Evolutionary conservation across 257 asterid genomes (phyloP).

Genomic region (Nicotiana attenuata): DNA sequence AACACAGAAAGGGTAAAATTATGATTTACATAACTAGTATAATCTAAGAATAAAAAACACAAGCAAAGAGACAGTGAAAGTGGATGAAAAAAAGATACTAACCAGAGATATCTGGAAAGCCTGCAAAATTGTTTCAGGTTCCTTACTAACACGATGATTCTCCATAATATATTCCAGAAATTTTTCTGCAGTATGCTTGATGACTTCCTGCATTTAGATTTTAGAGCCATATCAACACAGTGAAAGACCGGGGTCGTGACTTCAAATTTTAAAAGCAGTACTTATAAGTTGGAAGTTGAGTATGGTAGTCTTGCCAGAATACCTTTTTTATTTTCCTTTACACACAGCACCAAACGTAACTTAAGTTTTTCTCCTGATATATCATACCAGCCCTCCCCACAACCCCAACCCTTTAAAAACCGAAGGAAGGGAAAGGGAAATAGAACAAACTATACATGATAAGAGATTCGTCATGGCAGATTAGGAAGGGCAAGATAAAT

Average conservation of each 20-base stretch:
- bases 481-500: neutral
- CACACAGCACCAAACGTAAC: neutral
- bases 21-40: neutral
- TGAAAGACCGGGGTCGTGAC: neutral
- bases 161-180: conserved; percentile 23
- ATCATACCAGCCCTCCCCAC: neutral
- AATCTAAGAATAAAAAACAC: neutral
- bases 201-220: conserved; percentile 18
- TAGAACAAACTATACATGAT: neutral
- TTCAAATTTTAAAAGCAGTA: neutral
- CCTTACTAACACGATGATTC: conserved; percentile 22
- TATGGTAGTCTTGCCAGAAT: neutral
- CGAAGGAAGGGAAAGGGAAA: neutral
- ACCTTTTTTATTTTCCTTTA: neutral
- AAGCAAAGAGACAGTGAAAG: neutral
- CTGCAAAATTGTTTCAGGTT: conserved; percentile 22
- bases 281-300: neutral
- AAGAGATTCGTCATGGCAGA: neutral
- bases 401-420: neutral
- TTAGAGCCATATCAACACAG: neutral
- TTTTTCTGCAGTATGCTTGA: conserved; percentile 12
- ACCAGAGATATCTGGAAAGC: conserved; percentile 32
- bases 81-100: conserved; percentile 8
- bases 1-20: no score
- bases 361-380: neutral